phyloP scores from a whole-genome alignment of 805 yeast genomes.

The Kodamaea restingae region DNA sequence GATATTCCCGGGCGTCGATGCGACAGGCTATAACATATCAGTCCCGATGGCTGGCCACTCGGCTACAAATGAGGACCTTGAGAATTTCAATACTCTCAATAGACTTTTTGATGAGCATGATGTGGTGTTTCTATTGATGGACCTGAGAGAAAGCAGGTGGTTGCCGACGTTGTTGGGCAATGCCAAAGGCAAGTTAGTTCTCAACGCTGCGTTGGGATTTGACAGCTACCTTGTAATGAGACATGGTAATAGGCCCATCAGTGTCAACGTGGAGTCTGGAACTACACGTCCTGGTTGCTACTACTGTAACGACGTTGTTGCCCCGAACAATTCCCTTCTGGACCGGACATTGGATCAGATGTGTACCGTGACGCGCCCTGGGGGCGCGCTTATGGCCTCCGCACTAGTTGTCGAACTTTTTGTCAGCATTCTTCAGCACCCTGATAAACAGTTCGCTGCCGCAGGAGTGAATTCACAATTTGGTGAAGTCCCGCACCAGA shows the following conservation, averaged over 20 bases:
- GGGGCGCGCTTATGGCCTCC: slow-evolving; percentile 85
- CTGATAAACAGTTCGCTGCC: slow-evolving; percentile 43
- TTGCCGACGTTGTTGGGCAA: slow-evolving; percentile 84
- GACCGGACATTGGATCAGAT: slow-evolving; percentile 93
- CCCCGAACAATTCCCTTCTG: slow-evolving; percentile 83
- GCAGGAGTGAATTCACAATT: slow-evolving; percentile 34
- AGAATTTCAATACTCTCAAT: slow-evolving; percentile 50
- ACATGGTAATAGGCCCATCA: slow-evolving; percentile 54
- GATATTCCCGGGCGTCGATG: slow-evolving; percentile 73
- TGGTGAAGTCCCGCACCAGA: slow-evolving; percentile 83
- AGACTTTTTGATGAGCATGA: slow-evolving; percentile 65
- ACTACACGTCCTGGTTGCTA: slow-evolving; percentile 69
- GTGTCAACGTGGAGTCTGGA: neutral
- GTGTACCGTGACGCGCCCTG: slow-evolving; percentile 98
- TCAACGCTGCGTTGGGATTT: slow-evolving; percentile 93
- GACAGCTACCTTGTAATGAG: slow-evolving; percentile 92
- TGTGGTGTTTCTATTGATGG: slow-evolving; percentile 77
- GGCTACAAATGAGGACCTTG: slow-evolving; percentile 52
- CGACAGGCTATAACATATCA: slow-evolving; percentile 61
- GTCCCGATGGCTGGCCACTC: slow-evolving; percentile 98
- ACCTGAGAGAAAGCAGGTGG: slow-evolving; percentile 96
- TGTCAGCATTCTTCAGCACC: slow-evolving; percentile 70
- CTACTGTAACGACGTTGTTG: slow-evolving; percentile 93
- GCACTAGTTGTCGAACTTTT: slow-evolving; percentile 81
- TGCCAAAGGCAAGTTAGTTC: slow-evolving; percentile 64